Conservation (phyloP, 129 eudicot species). For the Chrysanthemum makinoi region DNA sequence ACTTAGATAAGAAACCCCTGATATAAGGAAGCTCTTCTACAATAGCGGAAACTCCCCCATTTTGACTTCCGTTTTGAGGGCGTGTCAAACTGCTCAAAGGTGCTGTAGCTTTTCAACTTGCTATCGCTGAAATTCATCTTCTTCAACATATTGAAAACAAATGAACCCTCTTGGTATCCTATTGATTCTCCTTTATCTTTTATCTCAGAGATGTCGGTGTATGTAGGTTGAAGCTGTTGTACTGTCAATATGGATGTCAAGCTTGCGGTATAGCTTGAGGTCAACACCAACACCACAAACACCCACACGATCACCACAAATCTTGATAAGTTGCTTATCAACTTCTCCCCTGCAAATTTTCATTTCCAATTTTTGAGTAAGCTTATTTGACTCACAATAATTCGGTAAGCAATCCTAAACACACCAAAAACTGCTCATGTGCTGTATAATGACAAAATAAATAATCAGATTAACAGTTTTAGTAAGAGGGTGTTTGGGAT, state of each 20-base stretch:
- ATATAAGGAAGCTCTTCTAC: slow-evolving; percentile 9
- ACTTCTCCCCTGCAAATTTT: slow-evolving; percentile 33
- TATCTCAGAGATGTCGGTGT: slow-evolving; percentile 6
- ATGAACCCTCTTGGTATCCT: slow-evolving; percentile 24
- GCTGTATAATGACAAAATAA: no score
- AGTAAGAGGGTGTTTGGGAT: not conserved
- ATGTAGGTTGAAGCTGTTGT: slow-evolving; percentile 33
- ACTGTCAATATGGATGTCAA: slow-evolving; percentile 51
- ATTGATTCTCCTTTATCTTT: slow-evolving; percentile 16
- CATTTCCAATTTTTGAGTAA: not conserved
- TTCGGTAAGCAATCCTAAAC: no score
- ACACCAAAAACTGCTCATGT: no score
- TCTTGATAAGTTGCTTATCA: slow-evolving; percentile 40
- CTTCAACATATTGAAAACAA: not conserved
- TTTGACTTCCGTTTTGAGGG: slow-evolving; percentile 10
- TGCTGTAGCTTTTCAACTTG: slow-evolving; percentile 10
- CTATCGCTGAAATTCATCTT: not conserved
- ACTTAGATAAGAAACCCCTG: slow-evolving; percentile 7
- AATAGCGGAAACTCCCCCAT: slow-evolving; percentile 8
- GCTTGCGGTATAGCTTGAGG: slow-evolving; percentile 56
- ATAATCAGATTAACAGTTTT: not conserved
- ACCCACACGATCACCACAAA: slow-evolving; percentile 40
- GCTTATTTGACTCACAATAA: no score
- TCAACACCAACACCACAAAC: slow-evolving; percentile 43
- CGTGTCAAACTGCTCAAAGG: not conserved